Evolutionary conservation across 2,329 filamentous ascomycete species (phyloP), one percentile per base, ranked within the genome.

Genomic region (Pseudogymnoascus sp.): DNA sequence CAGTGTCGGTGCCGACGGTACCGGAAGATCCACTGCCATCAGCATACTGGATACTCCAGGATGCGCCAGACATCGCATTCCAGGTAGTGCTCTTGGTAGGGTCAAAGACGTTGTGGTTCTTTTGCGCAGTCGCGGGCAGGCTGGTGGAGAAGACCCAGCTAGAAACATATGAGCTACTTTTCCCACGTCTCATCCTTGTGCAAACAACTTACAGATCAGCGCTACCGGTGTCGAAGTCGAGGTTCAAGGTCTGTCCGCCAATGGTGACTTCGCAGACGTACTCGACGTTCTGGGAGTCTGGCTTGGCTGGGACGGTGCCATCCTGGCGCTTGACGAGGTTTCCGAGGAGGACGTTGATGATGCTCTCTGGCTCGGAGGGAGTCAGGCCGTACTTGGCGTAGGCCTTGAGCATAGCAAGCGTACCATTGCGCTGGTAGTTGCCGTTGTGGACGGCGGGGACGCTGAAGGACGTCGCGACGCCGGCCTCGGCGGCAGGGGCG

Each of bases 11-110:
- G 11, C 71, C 72, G 8, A 73, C 72, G 14, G 59, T 66, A 7
- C 73, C 73, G 21, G 67, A 70, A 11, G 73, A 75, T 45, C 69
- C 72, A 14, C 69, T 71, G 8, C 72, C 75, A 76, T 78, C 76
- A 3, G 61, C 71, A 54, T 75, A 75, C 2, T 23, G 4, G 31
- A 74, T 74, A 1, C 64, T 45, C 73, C 73, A 68, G 5, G 68
- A 69, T 39, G 69, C 70, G 7, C 71, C 69, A 0, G 65, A 63
- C 31, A 72, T 60, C 7, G 62, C 16, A 37, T 70, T 65, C 68
- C 64, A 73, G 16, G 70, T 71, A 11, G 45, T 65, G 62, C 68
- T 69, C 23, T 67, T 64, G 61, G 67, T 65, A 7, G 72, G 66
- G 51, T 62, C 68, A 60, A 68, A 73, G 51, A 68, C 51, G 29